These are phyloP conservation scores for Triticum urartu DNA, from an alignment of 176 grass and related monocot species.

Conservation along the genomic window DNA sequence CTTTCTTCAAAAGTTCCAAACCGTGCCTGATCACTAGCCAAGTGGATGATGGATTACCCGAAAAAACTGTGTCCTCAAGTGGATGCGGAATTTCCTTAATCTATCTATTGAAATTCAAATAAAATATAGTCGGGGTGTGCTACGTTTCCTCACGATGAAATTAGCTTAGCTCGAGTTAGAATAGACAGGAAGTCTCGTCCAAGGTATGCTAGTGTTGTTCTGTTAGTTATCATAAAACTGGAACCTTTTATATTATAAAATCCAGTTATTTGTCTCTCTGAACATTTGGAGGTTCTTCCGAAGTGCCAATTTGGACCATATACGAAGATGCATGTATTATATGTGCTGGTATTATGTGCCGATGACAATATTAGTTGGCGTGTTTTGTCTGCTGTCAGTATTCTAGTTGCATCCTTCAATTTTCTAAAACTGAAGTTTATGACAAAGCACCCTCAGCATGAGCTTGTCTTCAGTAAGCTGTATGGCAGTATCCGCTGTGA, in stretches of 20 bases:
- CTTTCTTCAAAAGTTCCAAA: too few species aligned
- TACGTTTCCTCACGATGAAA: background rate
- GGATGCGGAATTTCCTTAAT: too few species aligned
- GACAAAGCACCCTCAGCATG: background rate
- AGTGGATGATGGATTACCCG: too few species aligned
- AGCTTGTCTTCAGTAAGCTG: too few species aligned
- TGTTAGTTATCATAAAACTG: background rate
- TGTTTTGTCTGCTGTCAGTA: background rate
- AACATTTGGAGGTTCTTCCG: background rate
- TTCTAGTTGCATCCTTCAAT: background rate
- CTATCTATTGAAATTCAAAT: background rate
- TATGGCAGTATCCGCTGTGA: background rate
- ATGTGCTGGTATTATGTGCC: background rate
- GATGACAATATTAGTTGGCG: background rate
- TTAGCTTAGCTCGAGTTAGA: background rate
- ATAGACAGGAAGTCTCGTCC: background rate
- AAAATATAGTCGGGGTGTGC: background rate
- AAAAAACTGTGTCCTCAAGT: too few species aligned
- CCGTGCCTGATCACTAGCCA: too few species aligned
- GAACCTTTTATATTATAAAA: background rate
- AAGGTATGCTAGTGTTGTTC: background rate
- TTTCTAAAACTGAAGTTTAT: background rate
- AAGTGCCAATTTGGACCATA: background rate
- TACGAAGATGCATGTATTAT: background rate
- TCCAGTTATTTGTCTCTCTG: background rate